Percentiles rank a stretch among this genome's conserved stretches.
These are phyloP conservation scores for Pichia ethanolica DNA, from an alignment of 805 yeast species.

Conservation along the genomic window DNA sequence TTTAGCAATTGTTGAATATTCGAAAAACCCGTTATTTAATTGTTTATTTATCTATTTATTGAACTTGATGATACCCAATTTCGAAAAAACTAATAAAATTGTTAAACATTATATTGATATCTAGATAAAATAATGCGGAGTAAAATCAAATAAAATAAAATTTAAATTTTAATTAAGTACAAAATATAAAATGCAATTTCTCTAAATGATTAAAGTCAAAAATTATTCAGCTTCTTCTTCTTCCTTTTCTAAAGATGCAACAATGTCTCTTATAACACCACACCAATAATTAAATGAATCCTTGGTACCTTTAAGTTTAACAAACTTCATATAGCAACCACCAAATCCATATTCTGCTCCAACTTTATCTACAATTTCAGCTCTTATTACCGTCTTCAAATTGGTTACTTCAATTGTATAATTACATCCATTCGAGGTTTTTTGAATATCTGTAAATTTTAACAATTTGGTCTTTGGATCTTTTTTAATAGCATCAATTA, in stretches of 20 bases:
- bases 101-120: too few species aligned
- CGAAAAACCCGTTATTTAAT: too few species aligned
- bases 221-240: neutral
- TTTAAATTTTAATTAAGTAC: too few species aligned
- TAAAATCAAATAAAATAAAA: too few species aligned
- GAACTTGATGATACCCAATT: too few species aligned
- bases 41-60: too few species aligned
- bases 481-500: conserved; percentile 1
- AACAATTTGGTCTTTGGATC: neutral
- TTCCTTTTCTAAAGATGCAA: conserved; percentile 2
- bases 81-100: too few species aligned
- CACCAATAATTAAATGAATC: conserved; percentile 18
- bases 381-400: conserved; percentile 10
- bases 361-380: conserved; percentile 21
- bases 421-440: conserved; percentile 2
- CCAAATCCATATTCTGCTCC: conserved; percentile 28
- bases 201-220: neutral
- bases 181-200: too few species aligned
- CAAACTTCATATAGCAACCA: conserved; percentile 24
- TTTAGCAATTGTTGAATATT: too few species aligned
- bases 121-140: too few species aligned
- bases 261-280: conserved; percentile 5
- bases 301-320: conserved; percentile 16
- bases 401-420: conserved; percentile 8
- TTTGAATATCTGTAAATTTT: neutral